Percentiles rank a stretch among this genome's conserved stretches.
Conservation (phyloP, 192 early-diverging fungal species). For the Piromyces sp. region DNA sequence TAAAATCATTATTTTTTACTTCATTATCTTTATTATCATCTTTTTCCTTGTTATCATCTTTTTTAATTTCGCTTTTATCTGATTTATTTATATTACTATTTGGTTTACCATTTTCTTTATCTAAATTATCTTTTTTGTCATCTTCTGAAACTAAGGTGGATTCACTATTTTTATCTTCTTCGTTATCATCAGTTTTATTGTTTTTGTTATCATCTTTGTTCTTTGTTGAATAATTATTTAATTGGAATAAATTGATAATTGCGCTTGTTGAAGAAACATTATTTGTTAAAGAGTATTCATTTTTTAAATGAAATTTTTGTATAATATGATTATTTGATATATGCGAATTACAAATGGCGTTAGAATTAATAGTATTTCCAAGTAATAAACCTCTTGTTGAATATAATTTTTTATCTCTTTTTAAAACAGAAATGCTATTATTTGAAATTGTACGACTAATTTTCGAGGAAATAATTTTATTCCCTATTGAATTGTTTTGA, state of each 20-base stretch:
- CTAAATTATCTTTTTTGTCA: background rate
- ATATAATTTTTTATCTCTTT: background rate
- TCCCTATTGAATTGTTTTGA: background rate
- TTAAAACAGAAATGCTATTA: background rate
- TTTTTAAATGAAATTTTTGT: background rate
- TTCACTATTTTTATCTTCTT: background rate
- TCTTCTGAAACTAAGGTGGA: background rate
- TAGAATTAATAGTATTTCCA: background rate
- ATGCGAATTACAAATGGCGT: background rate
- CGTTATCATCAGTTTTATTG: background rate
- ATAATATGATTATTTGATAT: background rate
- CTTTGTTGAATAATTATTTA: background rate
- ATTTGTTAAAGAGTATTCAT: background rate
- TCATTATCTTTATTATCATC: background rate
- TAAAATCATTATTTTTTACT: background rate
- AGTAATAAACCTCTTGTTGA: background rate
- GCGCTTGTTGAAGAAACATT: background rate
- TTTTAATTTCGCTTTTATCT: background rate
- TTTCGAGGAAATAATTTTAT: background rate
- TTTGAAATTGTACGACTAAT: background rate
- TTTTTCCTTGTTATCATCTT: background rate
- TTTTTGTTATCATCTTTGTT: background rate
- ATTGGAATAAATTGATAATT: background rate
- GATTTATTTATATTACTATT: background rate
- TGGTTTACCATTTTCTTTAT: background rate